A percentile compares a stretch with the other conserved stretches of the same genome.
phyloP scores from a whole-genome alignment of 768 basidiomycete genomes.

The Leucosporidium creatinivorum region DNA sequence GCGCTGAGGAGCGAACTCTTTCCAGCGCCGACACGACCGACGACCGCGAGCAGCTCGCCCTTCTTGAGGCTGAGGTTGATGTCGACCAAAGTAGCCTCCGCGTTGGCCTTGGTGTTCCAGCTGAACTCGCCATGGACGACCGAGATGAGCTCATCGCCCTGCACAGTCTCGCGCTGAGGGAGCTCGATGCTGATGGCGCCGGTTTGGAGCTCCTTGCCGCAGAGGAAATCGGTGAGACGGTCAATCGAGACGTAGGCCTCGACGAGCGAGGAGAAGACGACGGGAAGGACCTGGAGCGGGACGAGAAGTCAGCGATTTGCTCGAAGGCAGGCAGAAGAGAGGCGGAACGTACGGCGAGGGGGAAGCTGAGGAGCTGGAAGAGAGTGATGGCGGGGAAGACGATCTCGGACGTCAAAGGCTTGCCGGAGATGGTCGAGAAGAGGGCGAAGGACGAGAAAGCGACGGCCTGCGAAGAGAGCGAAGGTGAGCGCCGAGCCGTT shows the following conservation, averaged over 20 bases:
- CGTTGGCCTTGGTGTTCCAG: slow-evolving; percentile 53
- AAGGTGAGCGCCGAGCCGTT: slow-evolving; percentile 12
- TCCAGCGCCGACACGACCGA: slow-evolving; percentile 84
- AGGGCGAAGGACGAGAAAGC: slow-evolving; percentile 57
- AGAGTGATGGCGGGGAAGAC: slow-evolving; percentile 62
- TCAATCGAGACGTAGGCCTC: slow-evolving; percentile 35
- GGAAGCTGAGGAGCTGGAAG: slow-evolving; percentile 61
- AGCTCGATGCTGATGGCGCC: slow-evolving; percentile 59
- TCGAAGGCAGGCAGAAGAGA: not conserved
- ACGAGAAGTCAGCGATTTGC: no score
- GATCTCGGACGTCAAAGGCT: slow-evolving; percentile 74
- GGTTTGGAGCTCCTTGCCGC: slow-evolving; percentile 67
- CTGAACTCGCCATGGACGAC: slow-evolving; percentile 72
- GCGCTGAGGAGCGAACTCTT: slow-evolving; percentile 47
- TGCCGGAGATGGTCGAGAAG: slow-evolving; percentile 42
- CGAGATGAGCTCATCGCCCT: slow-evolving; percentile 54
- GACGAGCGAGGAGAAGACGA: slow-evolving; percentile 11
- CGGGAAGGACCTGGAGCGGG: not conserved
- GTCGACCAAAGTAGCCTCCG: slow-evolving; percentile 62
- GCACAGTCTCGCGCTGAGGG: slow-evolving; percentile 54
- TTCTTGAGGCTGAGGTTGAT: slow-evolving; percentile 58
- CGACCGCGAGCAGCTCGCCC: slow-evolving; percentile 74
- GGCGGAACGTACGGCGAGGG: slow-evolving; percentile 51
- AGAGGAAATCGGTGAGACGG: slow-evolving; percentile 52
- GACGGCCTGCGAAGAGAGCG: slow-evolving; percentile 52